Evolutionary conservation across 2,329 filamentous ascomycete species (phyloP).

Genomic region (Pseudogymnoascus sp.): DNA sequence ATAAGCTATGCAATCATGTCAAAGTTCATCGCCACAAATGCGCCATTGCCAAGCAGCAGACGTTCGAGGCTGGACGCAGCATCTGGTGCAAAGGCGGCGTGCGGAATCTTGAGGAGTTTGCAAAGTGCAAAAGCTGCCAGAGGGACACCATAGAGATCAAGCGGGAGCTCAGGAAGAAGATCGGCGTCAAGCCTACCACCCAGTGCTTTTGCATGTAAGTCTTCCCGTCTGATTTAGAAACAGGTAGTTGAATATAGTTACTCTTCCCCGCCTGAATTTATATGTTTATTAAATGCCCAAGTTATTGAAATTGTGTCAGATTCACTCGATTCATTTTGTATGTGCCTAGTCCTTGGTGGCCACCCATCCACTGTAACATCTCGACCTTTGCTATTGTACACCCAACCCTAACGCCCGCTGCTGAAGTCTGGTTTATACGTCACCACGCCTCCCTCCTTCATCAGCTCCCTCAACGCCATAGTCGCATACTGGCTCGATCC

Average conservation of each 20-base stretch:
- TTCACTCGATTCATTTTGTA: not conserved
- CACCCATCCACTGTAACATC: not conserved
- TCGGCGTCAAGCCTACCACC: not conserved
- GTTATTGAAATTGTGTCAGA: not conserved
- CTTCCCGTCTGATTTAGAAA: not conserved
- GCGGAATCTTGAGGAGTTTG: not conserved
- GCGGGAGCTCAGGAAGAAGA: not conserved
- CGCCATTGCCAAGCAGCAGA: not conserved
- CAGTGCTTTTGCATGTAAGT: not conserved
- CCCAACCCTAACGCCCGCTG: constrained; percentile 16
- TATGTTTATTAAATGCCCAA: not conserved
- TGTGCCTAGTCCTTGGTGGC: not conserved
- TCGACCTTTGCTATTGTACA: not conserved
- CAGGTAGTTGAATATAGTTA: not conserved
- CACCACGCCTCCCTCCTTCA: constrained; percentile 55
- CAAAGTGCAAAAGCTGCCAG: not conserved
- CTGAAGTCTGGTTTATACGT: constrained; percentile 55
- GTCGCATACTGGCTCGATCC: constrained; percentile 77
- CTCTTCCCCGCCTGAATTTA: not conserved
- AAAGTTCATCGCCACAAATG: not conserved
- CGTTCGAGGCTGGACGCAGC: not conserved
- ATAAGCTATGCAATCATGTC: not conserved
- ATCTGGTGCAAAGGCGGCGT: not conserved
- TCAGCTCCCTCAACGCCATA: constrained; percentile 71
- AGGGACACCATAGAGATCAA: not conserved